Base-by-base conservation (phyloP, 208 protist genomes). In the Giardia duodenalis region DNA sequence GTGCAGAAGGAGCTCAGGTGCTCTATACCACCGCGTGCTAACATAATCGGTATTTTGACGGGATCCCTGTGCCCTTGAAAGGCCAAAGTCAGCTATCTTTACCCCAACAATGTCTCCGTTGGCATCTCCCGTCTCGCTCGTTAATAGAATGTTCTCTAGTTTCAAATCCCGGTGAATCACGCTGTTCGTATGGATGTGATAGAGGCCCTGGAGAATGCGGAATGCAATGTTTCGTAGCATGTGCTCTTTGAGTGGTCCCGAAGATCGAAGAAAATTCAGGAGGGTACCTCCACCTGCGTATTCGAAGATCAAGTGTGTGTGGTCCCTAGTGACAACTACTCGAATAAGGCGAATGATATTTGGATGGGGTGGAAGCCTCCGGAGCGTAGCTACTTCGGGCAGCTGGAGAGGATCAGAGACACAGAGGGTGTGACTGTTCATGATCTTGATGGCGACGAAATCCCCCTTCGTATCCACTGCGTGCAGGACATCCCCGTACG, bases 21-120 rank as follows among this genome's bases (percentile, higher is more conserved):
- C 92, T 1, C 92, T 0, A 47, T 93, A 93, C 88, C 90, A 90
- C 44, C 92, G 43, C 22, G 92, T 92, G 87, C 2, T 86, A n/a
- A 93, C 44, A n/a, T 92, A 92, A 45, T 57, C 4, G n/a, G 92
- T 93, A 86, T 93, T 1, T 39, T 1, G 22, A 2, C 42, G 1
- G 1, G 30, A 2, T 39, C 4, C 39, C 2, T 46, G 4, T 46
- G 10, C 1, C 4, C 4, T 47, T 19, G 89, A 22, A 22, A 47
- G 1, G 0, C 92, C 92, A 92, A 93, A 93, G 44, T 93, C 92
- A 87, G 0, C 3, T 42, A 92, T 44, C 3, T 67, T 10, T n/a
- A 88, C 4, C 3, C 44, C 4, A 46, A 89, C 19, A 4, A 89
- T 76, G 57, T 76, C 57, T 76, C 57, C 86, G 44, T 10, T n/a